Percentiles rank a stretch among this genome's conserved stretches.
Evolutionary conservation across 2,329 filamentous ascomycete species (phyloP).

Genomic region (Lecanicillium sp.): DNA sequence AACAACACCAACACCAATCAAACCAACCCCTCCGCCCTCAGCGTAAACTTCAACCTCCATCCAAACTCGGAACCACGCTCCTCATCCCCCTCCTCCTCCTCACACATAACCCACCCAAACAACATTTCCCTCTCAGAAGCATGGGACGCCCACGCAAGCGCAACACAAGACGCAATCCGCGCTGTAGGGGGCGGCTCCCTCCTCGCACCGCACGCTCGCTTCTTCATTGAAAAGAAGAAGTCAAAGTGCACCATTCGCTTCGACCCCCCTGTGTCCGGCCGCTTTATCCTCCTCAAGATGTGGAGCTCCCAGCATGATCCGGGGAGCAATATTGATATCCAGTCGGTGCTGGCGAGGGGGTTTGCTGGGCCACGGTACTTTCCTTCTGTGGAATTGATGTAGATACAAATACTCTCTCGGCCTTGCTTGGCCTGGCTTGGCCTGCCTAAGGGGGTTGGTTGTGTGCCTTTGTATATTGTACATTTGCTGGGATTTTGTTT

Average conservation of each 20-base stretch:
- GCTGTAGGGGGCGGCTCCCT: conserved; percentile 48
- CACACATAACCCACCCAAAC: not conserved
- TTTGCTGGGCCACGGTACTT: conserved; percentile 83
- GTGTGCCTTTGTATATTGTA: too few relatives aligned
- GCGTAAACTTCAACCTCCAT: conserved; percentile 9
- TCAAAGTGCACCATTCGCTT: conserved; percentile 83
- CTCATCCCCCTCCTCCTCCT: conserved; percentile 1
- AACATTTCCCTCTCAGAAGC: conserved; percentile 23
- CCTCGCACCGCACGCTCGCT: conserved; percentile 67
- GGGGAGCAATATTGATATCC: conserved; percentile 73
- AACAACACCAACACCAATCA: conserved; percentile 8
- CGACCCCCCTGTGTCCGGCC: conserved; percentile 69
- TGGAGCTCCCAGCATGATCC: conserved; percentile 69
- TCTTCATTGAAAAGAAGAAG: conserved; percentile 75
- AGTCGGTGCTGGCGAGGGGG: conserved; percentile 74
- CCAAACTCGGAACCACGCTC: conserved; percentile 3
- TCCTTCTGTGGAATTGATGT: conserved; percentile 57
- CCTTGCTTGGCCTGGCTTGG: too few relatives aligned
- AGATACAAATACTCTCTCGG: conserved; percentile 12
- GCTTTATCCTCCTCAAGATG: conserved; percentile 82
- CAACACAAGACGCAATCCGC: conserved; percentile 47
- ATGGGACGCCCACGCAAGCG: conserved; percentile 39
- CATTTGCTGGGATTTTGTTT: too few relatives aligned
- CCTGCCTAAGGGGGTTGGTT: too few relatives aligned
- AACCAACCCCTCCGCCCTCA: not conserved